These are phyloP conservation scores for Tetrapisispora iriomotensis DNA, from an alignment of 805 yeast species.

Conservation along the genomic window DNA sequence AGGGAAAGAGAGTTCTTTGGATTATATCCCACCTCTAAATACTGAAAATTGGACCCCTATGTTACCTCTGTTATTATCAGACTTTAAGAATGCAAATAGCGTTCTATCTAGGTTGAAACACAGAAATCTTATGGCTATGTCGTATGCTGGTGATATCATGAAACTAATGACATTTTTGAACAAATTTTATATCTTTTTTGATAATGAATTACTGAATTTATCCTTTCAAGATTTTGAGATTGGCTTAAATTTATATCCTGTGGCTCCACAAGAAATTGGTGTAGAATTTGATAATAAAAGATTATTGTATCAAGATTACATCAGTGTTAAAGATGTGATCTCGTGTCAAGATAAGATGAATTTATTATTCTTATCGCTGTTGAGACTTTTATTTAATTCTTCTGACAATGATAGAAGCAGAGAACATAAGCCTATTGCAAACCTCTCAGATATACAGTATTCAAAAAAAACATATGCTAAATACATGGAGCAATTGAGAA, in stretches of 20 bases:
- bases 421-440: conserved; percentile 13
- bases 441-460: conserved; percentile 5
- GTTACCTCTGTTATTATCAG: conserved; percentile 16
- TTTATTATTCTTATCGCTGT: conserved; percentile 13
- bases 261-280: conserved; percentile 4
- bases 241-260: conserved; percentile 22
- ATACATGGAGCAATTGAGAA: conserved; percentile 9
- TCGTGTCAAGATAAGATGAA: conserved; percentile 19
- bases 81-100: conserved; percentile 7
- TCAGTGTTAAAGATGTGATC: conserved; percentile 16
- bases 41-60: conserved; percentile 22
- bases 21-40: background rate
- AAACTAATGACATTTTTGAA: conserved; percentile 24
- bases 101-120: conserved; percentile 16
- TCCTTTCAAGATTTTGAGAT: conserved; percentile 26
- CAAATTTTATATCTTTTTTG: conserved; percentile 20
- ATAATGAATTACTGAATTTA: conserved; percentile 15
- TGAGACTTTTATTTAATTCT: conserved; percentile 11
- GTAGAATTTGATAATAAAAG: conserved; percentile 3
- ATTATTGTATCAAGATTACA: conserved; percentile 15
- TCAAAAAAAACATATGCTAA: conserved; percentile 8
- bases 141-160: conserved; percentile 23
- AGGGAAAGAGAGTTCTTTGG: conserved; percentile 2
- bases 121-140: conserved; percentile 10
- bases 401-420: conserved; percentile 8